phyloP scores from a whole-genome alignment of 306 rosid genomes.

The Cyclanthera cordifolia region DNA sequence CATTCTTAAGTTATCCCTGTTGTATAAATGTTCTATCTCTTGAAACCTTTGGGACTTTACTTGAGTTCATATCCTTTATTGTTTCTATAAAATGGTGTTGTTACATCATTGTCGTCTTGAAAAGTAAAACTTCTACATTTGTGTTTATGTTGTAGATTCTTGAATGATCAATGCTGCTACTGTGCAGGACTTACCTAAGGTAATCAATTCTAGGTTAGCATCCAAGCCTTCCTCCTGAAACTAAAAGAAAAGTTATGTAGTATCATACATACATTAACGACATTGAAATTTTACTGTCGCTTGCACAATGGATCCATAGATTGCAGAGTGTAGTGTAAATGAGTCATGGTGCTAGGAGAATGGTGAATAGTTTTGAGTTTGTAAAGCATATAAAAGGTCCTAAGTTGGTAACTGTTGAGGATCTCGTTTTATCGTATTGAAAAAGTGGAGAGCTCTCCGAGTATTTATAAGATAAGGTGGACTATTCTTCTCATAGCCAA shows the following conservation, averaged over 20 bases:
- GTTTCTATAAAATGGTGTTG: constrained; percentile 12
- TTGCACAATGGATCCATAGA: background rate
- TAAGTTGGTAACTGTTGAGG: background rate
- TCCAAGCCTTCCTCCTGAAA: constrained; percentile 5
- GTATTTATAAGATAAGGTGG: too few species aligned
- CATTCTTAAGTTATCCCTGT: constrained; percentile 2
- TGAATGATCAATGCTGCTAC: constrained; percentile 11
- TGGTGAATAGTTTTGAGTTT: background rate
- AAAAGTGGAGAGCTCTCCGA: too few species aligned
- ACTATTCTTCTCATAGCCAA: too few species aligned
- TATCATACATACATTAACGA: background rate
- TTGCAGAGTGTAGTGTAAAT: background rate
- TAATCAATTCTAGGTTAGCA: constrained; percentile 13
- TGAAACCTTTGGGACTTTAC: background rate
- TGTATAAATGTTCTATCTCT: constrained; percentile 5
- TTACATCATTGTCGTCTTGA: constrained; percentile 8
- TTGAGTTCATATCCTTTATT: constrained; percentile 4
- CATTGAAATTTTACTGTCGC: background rate
- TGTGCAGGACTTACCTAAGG: constrained; percentile 16
- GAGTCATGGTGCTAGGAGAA: background rate
- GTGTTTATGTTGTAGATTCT: constrained; percentile 12
- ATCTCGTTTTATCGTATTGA: too few species aligned
- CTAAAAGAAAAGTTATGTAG: constrained; percentile 1
- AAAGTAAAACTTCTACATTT: constrained; percentile 9
- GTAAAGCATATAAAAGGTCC: background rate